Percentiles rank a stretch among this genome's conserved stretches.
These are phyloP conservation scores for Ogataea nitratoaversa DNA, from an alignment of 805 yeast species.

Conservation along the genomic window DNA sequence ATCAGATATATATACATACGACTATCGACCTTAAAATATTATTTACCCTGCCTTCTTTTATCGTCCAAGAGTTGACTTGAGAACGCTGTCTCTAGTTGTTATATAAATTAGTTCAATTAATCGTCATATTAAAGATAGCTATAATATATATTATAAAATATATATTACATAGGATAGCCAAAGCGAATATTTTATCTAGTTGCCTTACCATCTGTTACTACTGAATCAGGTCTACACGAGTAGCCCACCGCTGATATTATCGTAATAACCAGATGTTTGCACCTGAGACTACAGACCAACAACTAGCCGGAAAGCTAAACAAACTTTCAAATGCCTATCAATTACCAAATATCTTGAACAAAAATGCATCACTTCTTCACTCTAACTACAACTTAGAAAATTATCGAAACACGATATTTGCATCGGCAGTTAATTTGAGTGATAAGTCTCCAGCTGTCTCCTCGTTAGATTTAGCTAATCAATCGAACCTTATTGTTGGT, in stretches of 20 bases:
- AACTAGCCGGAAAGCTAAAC: conserved; percentile 16
- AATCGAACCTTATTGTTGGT: conserved; percentile 26
- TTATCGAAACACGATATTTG: conserved; percentile 22
- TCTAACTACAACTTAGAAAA: conserved; percentile 17
- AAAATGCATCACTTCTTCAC: conserved; percentile 12
- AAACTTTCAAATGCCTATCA: conserved; percentile 20
- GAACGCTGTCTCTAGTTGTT: no score
- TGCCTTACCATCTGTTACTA: no score
- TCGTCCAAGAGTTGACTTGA: no score
- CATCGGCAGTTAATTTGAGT: conserved; percentile 17
- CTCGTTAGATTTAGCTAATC: conserved; percentile 13
- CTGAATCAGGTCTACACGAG: background rate
- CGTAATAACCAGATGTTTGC: conserved; percentile 11
- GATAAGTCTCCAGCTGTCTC: conserved; percentile 18
- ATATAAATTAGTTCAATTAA: no score
- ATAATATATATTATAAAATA: no score
- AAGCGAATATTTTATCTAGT: no score
- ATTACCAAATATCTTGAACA: conserved; percentile 16
- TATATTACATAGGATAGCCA: no score
- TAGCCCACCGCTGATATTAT: background rate
- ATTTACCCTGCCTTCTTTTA: no score
- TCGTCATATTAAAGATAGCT: no score
- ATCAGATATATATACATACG: no score
- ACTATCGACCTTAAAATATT: no score
- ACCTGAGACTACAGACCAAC: conserved; percentile 10